Percentiles rank a stretch among this genome's conserved stretches.
Evolutionary conservation across 73 alveolate species (phyloP).

Genomic region (Blepharisma stoltei): DNA sequence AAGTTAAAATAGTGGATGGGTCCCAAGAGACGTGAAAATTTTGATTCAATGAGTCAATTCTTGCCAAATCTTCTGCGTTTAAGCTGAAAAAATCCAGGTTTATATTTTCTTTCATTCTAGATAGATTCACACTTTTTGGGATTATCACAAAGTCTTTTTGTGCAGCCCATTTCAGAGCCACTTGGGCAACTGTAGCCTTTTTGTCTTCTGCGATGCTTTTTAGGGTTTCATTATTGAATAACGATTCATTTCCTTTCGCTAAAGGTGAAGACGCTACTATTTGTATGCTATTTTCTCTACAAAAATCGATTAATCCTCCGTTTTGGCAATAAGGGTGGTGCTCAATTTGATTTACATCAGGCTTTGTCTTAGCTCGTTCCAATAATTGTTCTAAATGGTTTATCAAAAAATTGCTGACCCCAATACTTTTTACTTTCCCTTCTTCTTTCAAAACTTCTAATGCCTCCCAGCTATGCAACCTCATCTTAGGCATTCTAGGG

Average conservation of each 20-base stretch:
- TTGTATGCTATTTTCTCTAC: slow-evolving; percentile 55
- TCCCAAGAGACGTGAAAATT: slow-evolving; percentile 47
- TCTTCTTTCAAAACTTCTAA: slow-evolving; percentile 60
- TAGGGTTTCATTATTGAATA: slow-evolving; percentile 48
- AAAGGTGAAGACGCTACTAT: slow-evolving; percentile 86
- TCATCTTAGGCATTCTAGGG: slow-evolving; percentile 49
- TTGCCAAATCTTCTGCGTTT: slow-evolving; percentile 57
- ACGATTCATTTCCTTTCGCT: slow-evolving; percentile 67
- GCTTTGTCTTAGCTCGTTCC: slow-evolving; percentile 60
- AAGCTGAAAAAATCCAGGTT: slow-evolving; percentile 62
- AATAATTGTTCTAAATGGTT: slow-evolving; percentile 71
- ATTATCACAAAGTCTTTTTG: slow-evolving; percentile 66
- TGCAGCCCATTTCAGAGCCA: slow-evolving; percentile 72
- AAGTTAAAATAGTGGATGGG: slow-evolving; percentile 16
- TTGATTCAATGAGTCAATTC: slow-evolving; percentile 42
- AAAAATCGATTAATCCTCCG: slow-evolving; percentile 70
- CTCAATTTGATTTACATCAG: slow-evolving; percentile 83
- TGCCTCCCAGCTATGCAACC: slow-evolving; percentile 82
- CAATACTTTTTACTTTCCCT: slow-evolving; percentile 78
- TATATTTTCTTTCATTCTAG: slow-evolving; percentile 67
- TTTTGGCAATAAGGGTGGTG: slow-evolving; percentile 80
- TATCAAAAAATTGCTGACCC: slow-evolving; percentile 78
- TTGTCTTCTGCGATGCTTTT: slow-evolving; percentile 54
- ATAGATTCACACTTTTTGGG: slow-evolving; percentile 68
- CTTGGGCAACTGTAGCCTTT: slow-evolving; percentile 51